Base-by-base conservation (phyloP, 257 asterid species). In the Solanum lignicaule region DNA sequence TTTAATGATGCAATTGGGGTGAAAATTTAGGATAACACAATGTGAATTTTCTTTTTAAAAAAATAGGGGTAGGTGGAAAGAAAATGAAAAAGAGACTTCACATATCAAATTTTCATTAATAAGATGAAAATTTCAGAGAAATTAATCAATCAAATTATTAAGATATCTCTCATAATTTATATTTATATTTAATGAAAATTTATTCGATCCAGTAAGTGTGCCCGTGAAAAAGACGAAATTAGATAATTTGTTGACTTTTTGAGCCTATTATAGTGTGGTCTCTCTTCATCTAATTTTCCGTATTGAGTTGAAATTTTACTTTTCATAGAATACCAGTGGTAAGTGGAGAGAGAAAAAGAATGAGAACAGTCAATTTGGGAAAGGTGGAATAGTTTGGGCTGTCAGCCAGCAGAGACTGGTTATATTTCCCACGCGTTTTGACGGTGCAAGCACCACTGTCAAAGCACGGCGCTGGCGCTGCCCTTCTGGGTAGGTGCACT, bases 401-500 rank as follows among this genome's bases (percentile, higher is more conserved):
- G 85, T 46, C 29, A 81, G 85, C 41, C 68, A 81, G 85, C 69
- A 46, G 69, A 18, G 38, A 43, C 43, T 16, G 84, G 52, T n/a
- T 25, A 76, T 1, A 33, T 29, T 79, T 16, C 13, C 21, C 39
- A 89, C 91, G 89, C 91, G 91, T 16, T 87, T 87, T 87, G 35
- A 14, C 55, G 85, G 5, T n/a, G 35, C 52, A 18, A 71, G 84
- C 84, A 65, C 36, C 36, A 20, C 78, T 89, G 88, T 83, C 68
- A 71, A 46, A 46, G 79, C 62, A n/a, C 2, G 33, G n/a, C 66
- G 27, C 38, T 31, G 69, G 68, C 6, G 2, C 23, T 29, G 29
- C 20, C 38, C 41, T 82, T 48, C 85, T 2, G 0, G 41, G 69
- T 43, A 8, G 85, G 85, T 81, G 66, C 41, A 18, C 13, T 25